These are phyloP conservation scores for Isatis lusitanica DNA, from an alignment of 441 rosid genomes.

Conservation along the genomic window DNA sequence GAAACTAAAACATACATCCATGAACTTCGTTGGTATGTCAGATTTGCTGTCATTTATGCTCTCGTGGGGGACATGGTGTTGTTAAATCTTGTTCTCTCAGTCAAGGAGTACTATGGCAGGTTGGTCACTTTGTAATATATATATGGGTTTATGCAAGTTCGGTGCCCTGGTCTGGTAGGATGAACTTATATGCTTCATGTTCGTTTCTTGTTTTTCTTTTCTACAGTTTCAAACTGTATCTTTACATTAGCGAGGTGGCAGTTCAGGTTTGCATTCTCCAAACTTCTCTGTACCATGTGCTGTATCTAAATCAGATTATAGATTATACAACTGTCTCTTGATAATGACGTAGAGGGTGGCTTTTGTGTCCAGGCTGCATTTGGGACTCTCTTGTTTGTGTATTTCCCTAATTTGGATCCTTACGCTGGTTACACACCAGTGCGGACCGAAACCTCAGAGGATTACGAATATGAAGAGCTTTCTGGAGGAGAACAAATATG, in stretches of 20 bases:
- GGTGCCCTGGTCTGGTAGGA: background rate
- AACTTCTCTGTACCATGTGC: background rate
- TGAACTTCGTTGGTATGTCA: conserved; percentile 92
- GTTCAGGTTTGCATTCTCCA: conserved; percentile 62
- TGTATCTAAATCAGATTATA: conserved; percentile 10
- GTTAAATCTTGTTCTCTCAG: conserved; percentile 74
- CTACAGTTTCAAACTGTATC: conserved; percentile 73
- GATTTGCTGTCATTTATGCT: conserved; percentile 78
- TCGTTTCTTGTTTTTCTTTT: conserved; percentile 11
- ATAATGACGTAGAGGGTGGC: conserved; percentile 15
- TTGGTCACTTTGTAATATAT: conserved; percentile 28
- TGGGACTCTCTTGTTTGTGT: conserved; percentile 74
- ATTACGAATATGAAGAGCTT: conserved; percentile 83
- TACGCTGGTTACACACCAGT: conserved; percentile 79
- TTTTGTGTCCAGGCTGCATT: conserved; percentile 64
- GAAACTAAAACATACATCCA: conserved; percentile 83
- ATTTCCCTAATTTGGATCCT: conserved; percentile 86
- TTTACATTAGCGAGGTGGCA: conserved; percentile 74
- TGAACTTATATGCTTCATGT: conserved; percentile 31
- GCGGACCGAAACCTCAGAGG: conserved; percentile 51
- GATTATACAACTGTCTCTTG: background rate
- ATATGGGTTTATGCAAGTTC: background rate
- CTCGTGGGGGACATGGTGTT: conserved; percentile 86
- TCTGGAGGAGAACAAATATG: conserved; percentile 87
- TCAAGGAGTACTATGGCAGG: conserved; percentile 74